Evolutionary conservation across 192 early-diverging fungal genomes (phyloP).

Genomic region (Mortierella hygrophila): DNA sequence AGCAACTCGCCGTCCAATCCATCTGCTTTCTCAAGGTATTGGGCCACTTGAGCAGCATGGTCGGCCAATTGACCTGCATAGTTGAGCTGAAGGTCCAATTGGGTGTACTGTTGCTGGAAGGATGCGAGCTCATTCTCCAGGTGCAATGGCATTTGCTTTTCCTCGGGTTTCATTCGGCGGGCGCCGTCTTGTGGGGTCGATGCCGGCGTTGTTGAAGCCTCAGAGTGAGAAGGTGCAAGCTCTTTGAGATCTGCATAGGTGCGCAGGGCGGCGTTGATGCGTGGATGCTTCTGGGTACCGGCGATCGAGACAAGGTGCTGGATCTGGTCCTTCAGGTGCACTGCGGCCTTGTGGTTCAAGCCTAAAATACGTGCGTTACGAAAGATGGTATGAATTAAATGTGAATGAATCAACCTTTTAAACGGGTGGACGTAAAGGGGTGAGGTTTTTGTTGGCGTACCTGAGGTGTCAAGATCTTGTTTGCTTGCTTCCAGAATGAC

Average conservation of each 20-base stretch:
- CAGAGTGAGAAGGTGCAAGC: not conserved
- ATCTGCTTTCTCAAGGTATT: conserved; percentile 29
- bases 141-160: conserved; percentile 3
- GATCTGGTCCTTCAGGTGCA: conserved; percentile 23
- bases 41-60: conserved; percentile 19
- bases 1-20: conserved; percentile 18
- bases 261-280: conserved; percentile 16
- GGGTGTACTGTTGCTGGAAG: conserved; percentile 33
- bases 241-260: conserved; percentile 8
- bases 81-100: conserved; percentile 19
- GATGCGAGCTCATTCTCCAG: conserved; percentile 18
- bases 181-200: not conserved
- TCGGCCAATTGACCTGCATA: conserved; percentile 20
- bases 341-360: conserved; percentile 18
- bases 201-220: not conserved
- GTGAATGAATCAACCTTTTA: not conserved
- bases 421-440: not conserved
- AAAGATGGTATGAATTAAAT: not conserved
- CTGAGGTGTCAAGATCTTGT: conserved; percentile 29
- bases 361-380: not conserved
- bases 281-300: conserved; percentile 10
- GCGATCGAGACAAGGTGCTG: conserved; percentile 26
- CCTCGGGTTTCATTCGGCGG: not conserved
- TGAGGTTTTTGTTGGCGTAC: not conserved
- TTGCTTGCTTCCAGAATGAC: conserved; percentile 18